phyloP scores from a whole-genome alignment of 495 filamentous ascomycete genomes.

The Tuber aestivum region DNA sequence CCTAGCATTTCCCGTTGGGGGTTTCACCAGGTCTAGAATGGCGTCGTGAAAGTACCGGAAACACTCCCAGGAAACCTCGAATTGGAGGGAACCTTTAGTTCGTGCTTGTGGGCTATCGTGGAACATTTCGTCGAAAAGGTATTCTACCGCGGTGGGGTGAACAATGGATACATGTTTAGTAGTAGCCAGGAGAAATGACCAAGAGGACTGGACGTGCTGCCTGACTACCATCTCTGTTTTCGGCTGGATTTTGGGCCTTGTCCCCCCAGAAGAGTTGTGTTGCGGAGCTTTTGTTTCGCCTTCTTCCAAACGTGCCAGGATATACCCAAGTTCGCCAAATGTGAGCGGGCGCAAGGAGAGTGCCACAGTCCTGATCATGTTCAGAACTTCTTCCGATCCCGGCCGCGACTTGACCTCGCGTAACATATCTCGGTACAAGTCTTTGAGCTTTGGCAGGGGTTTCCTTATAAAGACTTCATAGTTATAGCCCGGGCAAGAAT shows the following conservation, averaged over 20 bases:
- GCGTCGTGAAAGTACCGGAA: neutral
- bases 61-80: neutral
- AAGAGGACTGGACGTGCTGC: neutral
- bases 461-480: neutral
- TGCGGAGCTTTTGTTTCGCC: neutral
- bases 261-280: no score
- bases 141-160: neutral
- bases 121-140: neutral
- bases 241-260: neutral
- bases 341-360: neutral
- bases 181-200: neutral
- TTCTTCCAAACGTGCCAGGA: neutral
- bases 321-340: neutral
- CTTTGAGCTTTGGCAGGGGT: neutral
- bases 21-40: neutral
- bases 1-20: no score
- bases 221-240: neutral
- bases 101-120: no score
- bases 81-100: neutral
- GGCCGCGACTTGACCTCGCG: neutral
- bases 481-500: no score
- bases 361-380: neutral
- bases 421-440: neutral
- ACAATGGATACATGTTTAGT: neutral
- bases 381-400: neutral